phyloP scores from a whole-genome alignment of 2,329 filamentous ascomycete genomes.

The Fusarium nurragi region DNA sequence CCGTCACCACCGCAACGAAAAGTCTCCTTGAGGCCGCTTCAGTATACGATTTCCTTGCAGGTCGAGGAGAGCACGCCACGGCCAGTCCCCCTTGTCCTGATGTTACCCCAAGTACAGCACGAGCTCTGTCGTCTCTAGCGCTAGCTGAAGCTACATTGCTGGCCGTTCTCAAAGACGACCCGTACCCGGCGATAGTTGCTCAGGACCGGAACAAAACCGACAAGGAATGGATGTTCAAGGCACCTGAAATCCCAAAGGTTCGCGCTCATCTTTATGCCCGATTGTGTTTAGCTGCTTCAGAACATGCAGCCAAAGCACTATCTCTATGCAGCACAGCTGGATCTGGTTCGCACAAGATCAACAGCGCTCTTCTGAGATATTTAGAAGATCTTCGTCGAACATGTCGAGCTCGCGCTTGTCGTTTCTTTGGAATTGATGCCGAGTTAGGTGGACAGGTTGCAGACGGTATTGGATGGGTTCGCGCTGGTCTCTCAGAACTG shows the following conservation, averaged over 20 bases:
- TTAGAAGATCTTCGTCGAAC: constrained; percentile 78
- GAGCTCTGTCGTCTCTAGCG: constrained; percentile 71
- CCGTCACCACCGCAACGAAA: constrained; percentile 79
- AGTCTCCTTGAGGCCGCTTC: constrained; percentile 81
- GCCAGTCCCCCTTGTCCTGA: constrained; percentile 60
- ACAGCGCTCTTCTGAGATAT: constrained; percentile 75
- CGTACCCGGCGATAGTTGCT: constrained; percentile 83
- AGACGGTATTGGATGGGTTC: constrained; percentile 86
- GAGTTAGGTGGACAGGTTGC: constrained; percentile 85
- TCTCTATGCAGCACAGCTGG: constrained; percentile 58
- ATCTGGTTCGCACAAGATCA: constrained; percentile 61
- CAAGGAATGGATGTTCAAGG: constrained; percentile 96
- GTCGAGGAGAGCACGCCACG: constrained; percentile 59
- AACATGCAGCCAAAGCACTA: constrained; percentile 81
- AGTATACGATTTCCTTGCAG: constrained; percentile 76
- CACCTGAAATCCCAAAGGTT: constrained; percentile 87
- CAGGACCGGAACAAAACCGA: constrained; percentile 84
- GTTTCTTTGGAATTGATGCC: constrained; percentile 90
- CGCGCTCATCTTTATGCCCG: constrained; percentile 88
- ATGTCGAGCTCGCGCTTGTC: constrained; percentile 83
- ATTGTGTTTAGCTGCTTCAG: constrained; percentile 85
- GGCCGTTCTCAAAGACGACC: constrained; percentile 92
- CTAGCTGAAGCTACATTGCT: constrained; percentile 90
- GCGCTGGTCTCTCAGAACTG: constrained; percentile 78
- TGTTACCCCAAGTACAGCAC: constrained; percentile 61